Evolutionary conservation across 768 basidiomycete species (phyloP).

Genomic region (Candolleomyces aberdarensis): DNA sequence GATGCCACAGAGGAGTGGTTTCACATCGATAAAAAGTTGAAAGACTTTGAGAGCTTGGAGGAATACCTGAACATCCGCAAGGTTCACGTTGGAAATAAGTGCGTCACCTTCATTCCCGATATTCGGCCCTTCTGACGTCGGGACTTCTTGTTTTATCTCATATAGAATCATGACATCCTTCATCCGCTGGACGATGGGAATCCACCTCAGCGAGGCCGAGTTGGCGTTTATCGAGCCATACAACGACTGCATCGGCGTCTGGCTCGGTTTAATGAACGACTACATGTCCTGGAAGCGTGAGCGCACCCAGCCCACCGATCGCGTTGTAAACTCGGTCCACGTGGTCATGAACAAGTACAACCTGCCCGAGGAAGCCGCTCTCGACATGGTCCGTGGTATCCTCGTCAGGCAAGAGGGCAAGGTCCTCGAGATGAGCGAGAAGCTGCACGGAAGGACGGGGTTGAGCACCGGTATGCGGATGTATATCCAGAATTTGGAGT

Average conservation of each 20-base stretch:
- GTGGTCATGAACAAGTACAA: not conserved
- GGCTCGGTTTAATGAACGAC: not conserved
- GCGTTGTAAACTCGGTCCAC: not conserved
- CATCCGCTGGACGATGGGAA: not conserved
- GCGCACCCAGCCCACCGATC: not conserved
- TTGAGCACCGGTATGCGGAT: not conserved
- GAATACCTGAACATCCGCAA: not conserved
- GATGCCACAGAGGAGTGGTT: too few relatives aligned
- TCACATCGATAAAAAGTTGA: too few relatives aligned
- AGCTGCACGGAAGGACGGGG: not conserved
- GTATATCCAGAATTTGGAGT: not conserved
- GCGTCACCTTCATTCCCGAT: not conserved
- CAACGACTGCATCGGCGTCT: slow-evolving; percentile 1
- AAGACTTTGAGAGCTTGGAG: too few relatives aligned
- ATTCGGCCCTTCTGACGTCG: not conserved
- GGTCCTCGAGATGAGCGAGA: not conserved
- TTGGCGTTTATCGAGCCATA: not conserved
- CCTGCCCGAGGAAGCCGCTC: not conserved
- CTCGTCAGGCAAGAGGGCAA: not conserved
- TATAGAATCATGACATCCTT: not conserved
- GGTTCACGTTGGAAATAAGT: slow-evolving; percentile 2
- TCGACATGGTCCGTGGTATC: not conserved
- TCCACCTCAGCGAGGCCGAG: not conserved
- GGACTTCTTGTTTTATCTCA: not conserved
- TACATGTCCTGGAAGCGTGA: not conserved